Evolutionary conservation across 345 rosid species (phyloP), one percentile per base, ranked within the genome.

Genomic region (Syzygium jambos): DNA sequence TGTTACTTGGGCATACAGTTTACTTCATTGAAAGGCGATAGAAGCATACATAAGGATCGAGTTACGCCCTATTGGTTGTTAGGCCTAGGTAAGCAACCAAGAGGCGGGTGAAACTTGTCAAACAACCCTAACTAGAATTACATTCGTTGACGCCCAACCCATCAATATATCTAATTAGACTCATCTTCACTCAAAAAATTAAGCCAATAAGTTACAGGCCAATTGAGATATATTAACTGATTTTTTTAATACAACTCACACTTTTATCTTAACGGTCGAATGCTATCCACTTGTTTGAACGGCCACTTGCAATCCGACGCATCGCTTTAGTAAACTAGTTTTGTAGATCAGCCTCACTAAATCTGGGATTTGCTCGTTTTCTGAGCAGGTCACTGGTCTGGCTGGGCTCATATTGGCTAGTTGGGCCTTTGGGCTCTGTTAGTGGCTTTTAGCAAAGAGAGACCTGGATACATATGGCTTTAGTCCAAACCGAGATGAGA

Each of bases 141-240:
- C 46, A 43, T 43, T 43, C 46, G 7, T 5, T 43, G 46, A 43
- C 1, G 46, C 46, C 1, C 46, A 43, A 2, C 22, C 25, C 7
- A 68, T 68, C 13, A 9, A 68, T 13, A 30, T 30, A 68, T 68
- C 12, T 1, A 16, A 9, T 5, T 29, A 1, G 5, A 68, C 4
- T 10, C 5, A 34, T 23, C 3, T 34, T 34, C 3, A 30, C 11
- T 9, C 0, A 34, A 68, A 11, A 5, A 4, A 1, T 59, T 25
- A 57, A 25, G 2, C 17, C 78, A 1, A 68, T 30, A 0, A 17
- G 2, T 16, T 30, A 65, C 1, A 0, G 0, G 6, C 5, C 11
- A 0, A 2, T 9, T 34, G 5, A 2, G 0, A 17, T 34, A 68
- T 17, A 34, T 34, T 34, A 34, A 68, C 13, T 4, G 3, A 68